Percentiles rank a stretch among this genome's conserved stretches.
phyloP scores from a whole-genome alignment of 2,329 filamentous ascomycete species.

The Lecanosticta acicola region DNA sequence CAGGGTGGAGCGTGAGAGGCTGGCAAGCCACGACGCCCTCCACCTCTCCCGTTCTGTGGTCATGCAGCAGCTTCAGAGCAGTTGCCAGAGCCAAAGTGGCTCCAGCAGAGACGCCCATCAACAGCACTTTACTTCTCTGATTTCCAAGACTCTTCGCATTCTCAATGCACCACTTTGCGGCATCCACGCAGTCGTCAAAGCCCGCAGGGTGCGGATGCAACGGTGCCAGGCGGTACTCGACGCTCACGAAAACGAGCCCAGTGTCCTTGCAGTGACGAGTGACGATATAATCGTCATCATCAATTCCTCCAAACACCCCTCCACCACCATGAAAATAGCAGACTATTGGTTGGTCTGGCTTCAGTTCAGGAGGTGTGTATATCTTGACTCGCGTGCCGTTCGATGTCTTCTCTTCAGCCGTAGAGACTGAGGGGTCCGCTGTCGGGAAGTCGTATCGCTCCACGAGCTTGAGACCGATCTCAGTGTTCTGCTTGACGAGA shows the following conservation, averaged over 20 bases:
- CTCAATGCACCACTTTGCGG: conserved; percentile 49
- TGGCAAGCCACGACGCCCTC: conserved; percentile 15
- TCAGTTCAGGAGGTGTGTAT: conserved; percentile 9
- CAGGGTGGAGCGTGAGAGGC: conserved; percentile 15
- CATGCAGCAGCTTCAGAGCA: conserved; percentile 10
- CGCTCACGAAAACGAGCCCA: conserved; percentile 46
- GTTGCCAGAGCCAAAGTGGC: conserved; percentile 11
- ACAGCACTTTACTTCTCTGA: conserved; percentile 6
- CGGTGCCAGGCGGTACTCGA: conserved; percentile 56
- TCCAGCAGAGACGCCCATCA: conserved; percentile 16
- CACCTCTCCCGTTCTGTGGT: conserved; percentile 5
- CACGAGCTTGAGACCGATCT: conserved; percentile 8
- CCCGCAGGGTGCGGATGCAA: conserved; percentile 53
- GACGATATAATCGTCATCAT: conserved; percentile 13
- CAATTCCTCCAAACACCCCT: conserved; percentile 12
- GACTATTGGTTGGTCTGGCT: conserved; percentile 11
- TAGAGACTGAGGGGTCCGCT: conserved; percentile 6
- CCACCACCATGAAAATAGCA: conserved; percentile 17
- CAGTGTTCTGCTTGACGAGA: conserved; percentile 11
- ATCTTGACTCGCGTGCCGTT: conserved; percentile 12
- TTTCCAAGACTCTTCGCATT: conserved; percentile 34
- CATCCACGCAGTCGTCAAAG: conserved; percentile 53
- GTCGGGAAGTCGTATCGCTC: conserved; percentile 10
- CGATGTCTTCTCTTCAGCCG: conserved; percentile 5
- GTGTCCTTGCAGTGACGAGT: conserved; percentile 11